A percentile compares a stretch with the other conserved stretches of the same genome.
Evolutionary conservation across 495 filamentous ascomycete genomes (phyloP).

Genomic region (Cercophora samala): DNA sequence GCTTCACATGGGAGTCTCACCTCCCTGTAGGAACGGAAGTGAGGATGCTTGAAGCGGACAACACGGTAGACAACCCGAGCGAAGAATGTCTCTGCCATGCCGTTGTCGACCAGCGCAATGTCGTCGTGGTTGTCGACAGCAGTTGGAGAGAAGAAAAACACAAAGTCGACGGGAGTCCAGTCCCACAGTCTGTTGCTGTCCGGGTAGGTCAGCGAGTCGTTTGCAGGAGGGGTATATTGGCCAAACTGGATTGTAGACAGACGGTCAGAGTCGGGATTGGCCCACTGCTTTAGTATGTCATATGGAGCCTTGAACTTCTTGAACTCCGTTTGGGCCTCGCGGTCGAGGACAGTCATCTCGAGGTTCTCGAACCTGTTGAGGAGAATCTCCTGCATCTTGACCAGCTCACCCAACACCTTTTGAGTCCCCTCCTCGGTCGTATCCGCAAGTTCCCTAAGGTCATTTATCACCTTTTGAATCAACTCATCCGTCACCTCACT

Average conservation of each 20-base stretch:
- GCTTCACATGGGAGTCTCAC: not conserved
- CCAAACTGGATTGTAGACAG: no score
- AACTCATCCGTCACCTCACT: not conserved
- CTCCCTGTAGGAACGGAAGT: not conserved
- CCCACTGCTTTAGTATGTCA: no score
- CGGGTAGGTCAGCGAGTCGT: not conserved
- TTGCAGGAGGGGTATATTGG: not conserved
- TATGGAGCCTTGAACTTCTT: no score
- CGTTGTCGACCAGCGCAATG: not conserved
- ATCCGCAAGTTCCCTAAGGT: not conserved
- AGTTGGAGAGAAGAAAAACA: not conserved
- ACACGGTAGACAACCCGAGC: not conserved
- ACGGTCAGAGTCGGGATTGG: no score
- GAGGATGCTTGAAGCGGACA: not conserved
- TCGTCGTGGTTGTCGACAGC: not conserved
- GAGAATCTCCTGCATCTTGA: not conserved
- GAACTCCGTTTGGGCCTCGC: no score
- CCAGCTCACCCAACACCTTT: not conserved
- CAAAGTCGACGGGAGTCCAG: not conserved
- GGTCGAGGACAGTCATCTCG: no score
- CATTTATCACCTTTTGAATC: not conserved
- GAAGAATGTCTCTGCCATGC: not conserved
- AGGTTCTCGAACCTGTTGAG: not conserved
- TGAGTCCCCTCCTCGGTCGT: not conserved
- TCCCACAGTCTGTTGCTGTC: not conserved